Evolutionary conservation across 371 early-diverging fungal species (phyloP).

Genomic region (Circinella minor): DNA sequence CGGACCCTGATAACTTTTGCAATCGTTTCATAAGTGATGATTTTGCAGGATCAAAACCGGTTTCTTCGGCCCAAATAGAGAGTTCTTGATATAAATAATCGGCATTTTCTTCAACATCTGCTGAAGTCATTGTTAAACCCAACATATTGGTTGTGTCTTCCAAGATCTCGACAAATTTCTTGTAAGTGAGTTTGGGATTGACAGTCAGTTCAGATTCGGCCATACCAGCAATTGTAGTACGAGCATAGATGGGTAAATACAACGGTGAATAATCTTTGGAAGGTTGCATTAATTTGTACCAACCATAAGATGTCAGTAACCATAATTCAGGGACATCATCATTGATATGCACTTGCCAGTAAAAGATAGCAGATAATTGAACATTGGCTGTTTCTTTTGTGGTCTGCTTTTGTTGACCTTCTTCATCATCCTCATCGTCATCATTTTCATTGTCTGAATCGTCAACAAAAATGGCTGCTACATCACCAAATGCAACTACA

Average conservation of each 20-base stretch:
- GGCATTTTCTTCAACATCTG: slow-evolving; percentile 1
- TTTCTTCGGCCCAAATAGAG: background rate
- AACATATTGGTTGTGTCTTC: slow-evolving; percentile 5
- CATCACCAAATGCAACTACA: slow-evolving; percentile 42
- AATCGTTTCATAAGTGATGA: slow-evolving; percentile 9
- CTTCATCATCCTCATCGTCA: slow-evolving; percentile 26
- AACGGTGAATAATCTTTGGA: slow-evolving; percentile 28
- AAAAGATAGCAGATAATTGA: slow-evolving; percentile 45
- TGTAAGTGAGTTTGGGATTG: background rate
- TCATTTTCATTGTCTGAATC: slow-evolving; percentile 31
- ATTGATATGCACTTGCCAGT: slow-evolving; percentile 41
- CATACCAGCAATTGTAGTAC: slow-evolving; percentile 45
- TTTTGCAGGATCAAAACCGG: slow-evolving; percentile 1
- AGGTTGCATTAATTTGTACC: slow-evolving; percentile 53
- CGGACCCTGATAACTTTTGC: background rate
- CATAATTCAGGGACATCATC: slow-evolving; percentile 48
- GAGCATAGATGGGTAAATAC: slow-evolving; percentile 40
- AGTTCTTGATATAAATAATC: slow-evolving; percentile 2
- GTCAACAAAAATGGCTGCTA: slow-evolving; percentile 35
- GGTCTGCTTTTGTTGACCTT: slow-evolving; percentile 23
- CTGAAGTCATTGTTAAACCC: background rate
- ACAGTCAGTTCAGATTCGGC: slow-evolving; percentile 22
- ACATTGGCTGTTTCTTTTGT: slow-evolving; percentile 24
- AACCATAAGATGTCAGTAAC: slow-evolving; percentile 52
- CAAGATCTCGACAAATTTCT: background rate